Conservation (phyloP, 2,329 filamentous ascomycete genomes). For the Ophiocordyceps polyrhachis-furcata region DNA sequence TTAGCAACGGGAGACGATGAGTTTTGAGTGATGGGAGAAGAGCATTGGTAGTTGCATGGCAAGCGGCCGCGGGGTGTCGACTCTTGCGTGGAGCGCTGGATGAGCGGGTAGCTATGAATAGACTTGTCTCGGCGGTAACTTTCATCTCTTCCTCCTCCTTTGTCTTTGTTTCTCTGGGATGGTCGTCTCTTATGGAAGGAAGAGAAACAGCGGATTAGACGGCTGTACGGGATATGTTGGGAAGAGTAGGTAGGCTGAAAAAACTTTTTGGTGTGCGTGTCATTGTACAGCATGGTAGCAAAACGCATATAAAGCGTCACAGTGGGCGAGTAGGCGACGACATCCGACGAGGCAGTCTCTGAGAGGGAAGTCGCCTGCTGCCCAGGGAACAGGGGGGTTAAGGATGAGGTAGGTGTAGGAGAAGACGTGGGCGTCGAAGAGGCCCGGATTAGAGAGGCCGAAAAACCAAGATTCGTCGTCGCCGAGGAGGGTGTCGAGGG, state of each 20-base stretch:
- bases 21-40: not conserved
- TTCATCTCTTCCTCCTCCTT: not conserved
- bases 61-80: not conserved
- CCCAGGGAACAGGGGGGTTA: constrained; percentile 44
- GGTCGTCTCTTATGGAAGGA: not conserved
- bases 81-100: not conserved
- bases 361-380: constrained; percentile 36
- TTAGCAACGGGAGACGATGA: not conserved
- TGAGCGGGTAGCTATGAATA: not conserved
- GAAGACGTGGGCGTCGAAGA: constrained; percentile 82
- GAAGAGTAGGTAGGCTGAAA: not conserved
- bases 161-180: not conserved
- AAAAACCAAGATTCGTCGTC: constrained; percentile 28
- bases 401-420: constrained; percentile 73
- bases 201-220: not conserved
- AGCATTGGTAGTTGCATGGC: not conserved
- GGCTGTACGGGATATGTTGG: not conserved
- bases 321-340: constrained; percentile 38
- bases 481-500: constrained; percentile 24
- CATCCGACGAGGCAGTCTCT: constrained; percentile 34
- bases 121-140: not conserved
- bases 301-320: constrained; percentile 3
- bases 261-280: not conserved
- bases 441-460: constrained; percentile 32
- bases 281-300: not conserved